Evolutionary conservation across 306 rosid species (phyloP), one percentile per base, ranked within the genome.

Genomic region (Benincasa hispida): DNA sequence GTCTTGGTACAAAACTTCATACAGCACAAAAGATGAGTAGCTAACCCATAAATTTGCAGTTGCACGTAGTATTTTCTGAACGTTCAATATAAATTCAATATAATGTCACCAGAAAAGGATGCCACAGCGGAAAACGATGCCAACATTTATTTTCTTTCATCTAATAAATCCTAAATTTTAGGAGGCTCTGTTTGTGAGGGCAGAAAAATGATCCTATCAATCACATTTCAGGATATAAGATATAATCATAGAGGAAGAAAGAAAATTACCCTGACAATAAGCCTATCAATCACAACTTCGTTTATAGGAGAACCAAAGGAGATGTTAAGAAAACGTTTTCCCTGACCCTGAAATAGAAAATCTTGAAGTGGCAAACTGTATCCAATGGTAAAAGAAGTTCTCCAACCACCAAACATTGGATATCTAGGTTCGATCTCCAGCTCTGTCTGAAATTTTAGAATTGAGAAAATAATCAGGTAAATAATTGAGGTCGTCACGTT

Each of bases 371-470:
- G 99, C 87, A 95, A 79, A 74, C 97, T 83, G 76, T 92, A 95
- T 76, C 99, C 99, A 79, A 95, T 89, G 72, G 99, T 92, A 82
- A 92, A 95, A 59, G 95, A 82, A 78, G 90, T 87, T 84, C 82
- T 90, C 99, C 99, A 95, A 78, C 99, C 99, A 84, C 99, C 99
- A 85, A 95, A 88, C 85, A 95, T 72, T 60, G 99, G 98, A 86
- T 88, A 95, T 80, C 99, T 83, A 79, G 98, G 99, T 83, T 95
- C 97, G 45, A 95, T 92, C 84, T 88, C 93, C 79, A 95, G 87
- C 79, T 89, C 89, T 10, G 87, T 90, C 96, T 95, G 90, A 55
- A 77, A 81, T 79, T 54, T 75, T 51, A 73, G 65, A 79, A 47
- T 65, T 8, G 5, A 47, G 81, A 66, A 78, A 83, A 57, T 80